Conservation (phyloP, 352 stramenopile species). For the Globisporangium uncinulatum region DNA sequence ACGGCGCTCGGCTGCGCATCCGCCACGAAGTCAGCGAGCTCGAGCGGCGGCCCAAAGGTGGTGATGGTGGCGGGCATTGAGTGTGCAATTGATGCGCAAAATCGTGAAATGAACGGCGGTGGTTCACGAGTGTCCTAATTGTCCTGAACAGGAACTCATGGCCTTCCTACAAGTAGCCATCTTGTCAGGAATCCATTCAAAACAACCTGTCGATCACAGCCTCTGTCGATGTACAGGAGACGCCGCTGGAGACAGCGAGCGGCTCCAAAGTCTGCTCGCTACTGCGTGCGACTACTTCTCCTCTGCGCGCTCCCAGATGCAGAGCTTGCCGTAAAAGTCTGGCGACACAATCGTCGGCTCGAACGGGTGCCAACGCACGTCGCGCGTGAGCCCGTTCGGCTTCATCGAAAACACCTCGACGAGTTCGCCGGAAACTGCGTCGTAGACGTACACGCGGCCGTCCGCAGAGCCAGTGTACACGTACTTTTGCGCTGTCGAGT, state of each 20-base stretch:
- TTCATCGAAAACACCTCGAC: conserved; percentile 80
- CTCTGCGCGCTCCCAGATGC: conserved; percentile 64
- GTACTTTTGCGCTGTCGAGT: conserved; percentile 85
- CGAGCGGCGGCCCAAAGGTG: neutral
- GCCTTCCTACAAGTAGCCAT: no score
- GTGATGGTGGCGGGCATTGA: neutral
- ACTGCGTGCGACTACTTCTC: neutral
- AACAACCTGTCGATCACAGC: no score
- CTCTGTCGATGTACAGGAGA: no score
- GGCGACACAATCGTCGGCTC: conserved; percentile 78
- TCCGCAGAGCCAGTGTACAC: conserved; percentile 82
- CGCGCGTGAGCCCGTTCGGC: conserved; percentile 68
- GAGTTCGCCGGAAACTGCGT: conserved; percentile 62
- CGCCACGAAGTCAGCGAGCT: conserved; percentile 39
- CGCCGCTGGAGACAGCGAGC: no score
- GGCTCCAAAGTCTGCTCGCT: neutral
- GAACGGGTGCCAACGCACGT: conserved; percentile 82
- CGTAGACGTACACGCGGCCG: conserved; percentile 80
- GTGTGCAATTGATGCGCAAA: neutral
- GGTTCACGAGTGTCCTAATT: no score
- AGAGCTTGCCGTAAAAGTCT: conserved; percentile 85
- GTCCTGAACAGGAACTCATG: no score
- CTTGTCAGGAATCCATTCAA: no score
- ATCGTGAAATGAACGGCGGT: neutral
- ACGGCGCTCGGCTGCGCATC: conserved; percentile 47